Evolutionary conservation across 75 land plant species (phyloP), one percentile per base, ranked within the genome.

Genomic region (Selaginella tamariscina): DNA sequence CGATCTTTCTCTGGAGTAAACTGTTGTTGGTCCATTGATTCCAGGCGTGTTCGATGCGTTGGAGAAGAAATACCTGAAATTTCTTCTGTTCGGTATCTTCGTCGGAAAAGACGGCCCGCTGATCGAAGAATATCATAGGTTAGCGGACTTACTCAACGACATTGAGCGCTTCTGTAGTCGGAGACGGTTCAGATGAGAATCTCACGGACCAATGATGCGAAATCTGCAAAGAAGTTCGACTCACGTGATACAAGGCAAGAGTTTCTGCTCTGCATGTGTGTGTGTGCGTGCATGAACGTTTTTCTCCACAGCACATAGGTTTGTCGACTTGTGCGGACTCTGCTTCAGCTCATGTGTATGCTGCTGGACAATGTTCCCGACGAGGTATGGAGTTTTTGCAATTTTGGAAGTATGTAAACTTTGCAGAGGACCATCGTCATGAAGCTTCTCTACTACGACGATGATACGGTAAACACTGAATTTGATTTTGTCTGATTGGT

Each of bases 371-470:
- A 55, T 31, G 87, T 92, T 77, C 97, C 97, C 2, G 83, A 83
- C 18, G 87, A 86, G 90, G 97, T 92, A 78, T 27, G 24, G 5
- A 26, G 30, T 65, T 13, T 5, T 65, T 65, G 66, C 31, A 2
- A 20, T 1, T 20, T 27, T 2, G 30, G 15, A 30, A n/a, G 2
- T 65, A 9, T 20, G 2, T 2, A 27, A 32, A 2, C 29, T 31
- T 56, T 65, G 49, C 97, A 92, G 97, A 86, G 95, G 2, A 84
- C 87, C 29, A 88, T 92, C 28, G 54, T 89, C 77, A 89, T 92
- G 89, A 88, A 89, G 75, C 85, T 92, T 22, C 75, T 82, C 56
- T 92, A 92, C 74, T 86, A 89, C 73, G 97, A 89, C 70, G 90
- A 84, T 56, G 74, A 84, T 15, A 92, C 97, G 71, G 97, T 92